Conservation (phyloP, 1,139 yeast species). For the Diutina sp. region DNA sequence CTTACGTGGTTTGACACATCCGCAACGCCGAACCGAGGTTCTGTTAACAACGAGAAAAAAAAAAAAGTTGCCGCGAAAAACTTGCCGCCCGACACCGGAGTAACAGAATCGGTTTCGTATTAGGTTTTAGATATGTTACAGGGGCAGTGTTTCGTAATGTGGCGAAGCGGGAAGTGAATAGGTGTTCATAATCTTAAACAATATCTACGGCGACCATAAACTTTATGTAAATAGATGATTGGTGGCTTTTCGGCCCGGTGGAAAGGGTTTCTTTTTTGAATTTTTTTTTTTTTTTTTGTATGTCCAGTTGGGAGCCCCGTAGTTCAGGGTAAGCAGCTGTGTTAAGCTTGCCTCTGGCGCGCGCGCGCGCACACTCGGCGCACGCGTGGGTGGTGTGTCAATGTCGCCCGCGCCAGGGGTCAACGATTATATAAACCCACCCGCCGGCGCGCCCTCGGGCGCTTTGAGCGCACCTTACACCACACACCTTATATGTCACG, state of each 20-base stretch:
- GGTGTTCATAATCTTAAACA: no score
- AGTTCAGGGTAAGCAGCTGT: not conserved
- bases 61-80: not conserved
- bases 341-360: not conserved
- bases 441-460: not conserved
- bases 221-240: not conserved
- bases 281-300: no score
- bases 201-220: no score
- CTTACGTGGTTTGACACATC: not conserved
- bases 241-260: not conserved
- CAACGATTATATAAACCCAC: not conserved
- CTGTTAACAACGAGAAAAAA: no score
- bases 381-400: not conserved
- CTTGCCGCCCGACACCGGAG: not conserved
- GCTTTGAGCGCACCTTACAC: not conserved
- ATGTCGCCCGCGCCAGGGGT: not conserved
- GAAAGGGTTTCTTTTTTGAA: not conserved
- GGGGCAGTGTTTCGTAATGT: no score
- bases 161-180: no score
- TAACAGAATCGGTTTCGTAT: no score
- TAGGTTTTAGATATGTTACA: no score
- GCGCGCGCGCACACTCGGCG: not conserved
- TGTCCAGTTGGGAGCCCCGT: no score
- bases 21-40: not conserved
- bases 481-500: slow-evolving; percentile 7